Evolutionary conservation across 2,329 filamentous ascomycete genomes (phyloP).

Genomic region (Hypomyces rosellus): DNA sequence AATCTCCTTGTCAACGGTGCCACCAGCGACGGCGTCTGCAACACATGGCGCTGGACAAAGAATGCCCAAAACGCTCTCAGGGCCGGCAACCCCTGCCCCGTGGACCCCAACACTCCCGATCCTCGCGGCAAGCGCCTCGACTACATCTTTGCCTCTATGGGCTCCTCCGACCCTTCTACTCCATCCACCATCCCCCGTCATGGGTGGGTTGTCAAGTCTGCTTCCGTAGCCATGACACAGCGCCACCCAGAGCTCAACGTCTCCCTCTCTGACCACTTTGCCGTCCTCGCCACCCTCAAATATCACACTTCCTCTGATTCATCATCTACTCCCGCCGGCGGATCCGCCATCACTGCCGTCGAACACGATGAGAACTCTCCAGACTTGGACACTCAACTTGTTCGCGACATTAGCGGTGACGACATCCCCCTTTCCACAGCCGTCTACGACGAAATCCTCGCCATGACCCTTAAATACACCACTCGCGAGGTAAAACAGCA

Average conservation of each 20-base stretch:
- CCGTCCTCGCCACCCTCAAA: conserved; percentile 71
- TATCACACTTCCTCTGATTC: conserved; percentile 33
- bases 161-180: conserved; percentile 18
- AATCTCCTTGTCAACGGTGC: conserved; percentile 78
- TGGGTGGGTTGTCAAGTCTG: conserved; percentile 64
- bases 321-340: conserved; percentile 13
- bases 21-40: conserved; percentile 78
- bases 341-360: conserved; percentile 16
- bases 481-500: conserved; percentile 66
- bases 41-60: conserved; percentile 90
- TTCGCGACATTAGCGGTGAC: conserved; percentile 16
- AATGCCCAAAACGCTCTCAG: conserved; percentile 60
- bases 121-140: conserved; percentile 79
- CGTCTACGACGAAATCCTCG: conserved; percentile 61
- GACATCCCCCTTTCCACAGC: conserved; percentile 16
- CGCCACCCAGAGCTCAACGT: conserved; percentile 76
- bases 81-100: conserved; percentile 47
- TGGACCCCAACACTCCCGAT: conserved; percentile 63
- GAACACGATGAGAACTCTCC: conserved; percentile 12
- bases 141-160: conserved; percentile 79
- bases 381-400: conserved; percentile 28
- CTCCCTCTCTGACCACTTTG: conserved; percentile 92
- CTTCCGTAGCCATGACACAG: conserved; percentile 71
- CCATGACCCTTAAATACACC: conserved; percentile 62
- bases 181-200: conserved; percentile 18